Percentiles rank a stretch among this genome's conserved stretches.
Conservation (phyloP, 805 yeast species). For the Ogataea paraovalis region DNA sequence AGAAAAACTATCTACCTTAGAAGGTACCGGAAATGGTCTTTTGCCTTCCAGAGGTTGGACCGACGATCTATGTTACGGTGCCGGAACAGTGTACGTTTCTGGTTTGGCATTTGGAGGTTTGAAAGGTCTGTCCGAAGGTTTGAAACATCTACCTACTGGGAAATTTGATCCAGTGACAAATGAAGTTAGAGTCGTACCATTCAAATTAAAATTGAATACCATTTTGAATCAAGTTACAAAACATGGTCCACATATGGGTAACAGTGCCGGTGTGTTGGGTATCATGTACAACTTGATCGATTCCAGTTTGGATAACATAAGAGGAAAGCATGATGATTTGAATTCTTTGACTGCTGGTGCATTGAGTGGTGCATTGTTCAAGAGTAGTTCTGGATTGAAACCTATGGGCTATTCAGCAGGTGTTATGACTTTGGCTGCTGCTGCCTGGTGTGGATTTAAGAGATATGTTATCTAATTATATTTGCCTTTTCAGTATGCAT, state of each 20-base stretch:
- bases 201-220: conserved; percentile 82
- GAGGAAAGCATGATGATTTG: conserved; percentile 85
- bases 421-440: conserved; percentile 85
- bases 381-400: conserved; percentile 75
- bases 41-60: conserved; percentile 97
- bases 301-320: conserved; percentile 68
- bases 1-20: conserved; percentile 68
- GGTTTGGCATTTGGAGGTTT: conserved; percentile 90
- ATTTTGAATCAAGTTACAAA: conserved; percentile 87
- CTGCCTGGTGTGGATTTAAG: conserved; percentile 87
- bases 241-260: conserved; percentile 94
- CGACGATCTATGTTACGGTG: conserved; percentile 96
- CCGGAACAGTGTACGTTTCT: conserved; percentile 86
- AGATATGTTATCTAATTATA: conserved; percentile 13
- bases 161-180: conserved; percentile 61
- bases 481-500: too few relatives aligned
- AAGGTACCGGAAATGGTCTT: conserved; percentile 78
- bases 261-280: conserved; percentile 92
- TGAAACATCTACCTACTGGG: conserved; percentile 59
- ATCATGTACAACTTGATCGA: conserved; percentile 82
- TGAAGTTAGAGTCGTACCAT: conserved; percentile 54
- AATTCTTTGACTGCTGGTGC: conserved; percentile 90
- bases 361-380: conserved; percentile 86
- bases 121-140: conserved; percentile 84
- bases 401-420: conserved; percentile 88